Evolutionary conservation across 306 rosid genomes (phyloP), one percentile per base, ranked within the genome.

Genomic region (Quercus wislizeni): DNA sequence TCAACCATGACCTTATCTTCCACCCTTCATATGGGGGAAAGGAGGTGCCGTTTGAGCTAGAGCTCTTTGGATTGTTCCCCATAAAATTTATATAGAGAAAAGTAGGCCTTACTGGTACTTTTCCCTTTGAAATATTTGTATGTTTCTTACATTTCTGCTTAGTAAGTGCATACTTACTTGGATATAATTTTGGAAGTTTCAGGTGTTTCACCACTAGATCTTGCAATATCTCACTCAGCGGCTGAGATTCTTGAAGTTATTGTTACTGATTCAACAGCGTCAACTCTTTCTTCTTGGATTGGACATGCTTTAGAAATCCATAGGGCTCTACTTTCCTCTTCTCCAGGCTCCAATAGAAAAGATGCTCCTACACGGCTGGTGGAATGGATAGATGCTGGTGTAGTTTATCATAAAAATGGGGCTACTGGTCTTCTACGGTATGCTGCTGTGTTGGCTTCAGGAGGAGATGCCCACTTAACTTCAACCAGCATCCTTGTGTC

Each of bases 311-410:
- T 82, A 86, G 99, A 95, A 74, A 95, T 95, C 79, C 92, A 93
- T 69, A 91, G 90, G 81, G 93, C 97, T 73, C 87, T 95, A 79
- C 90, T 91, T 89, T 88, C 91, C 85, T 93, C 99, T 46, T 89
- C 99, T 76, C 89, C 98, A 8, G 99, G 99, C 74, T 91, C 99
- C 71, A 93, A 89, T 82, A 88, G 92, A 86, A 95, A 95, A 82
- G 99, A 95, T 90, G 97, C 98, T 82, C 99, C 99, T 55, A 82
- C 98, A 58, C 85, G 99, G 49, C 83, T 95, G 85, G 86, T 95
- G 91, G 99, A 95, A 86, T 93, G 97, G 99, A 93, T 93, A 77
- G 99, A 95, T 84, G 97, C 97, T 84, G 96, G 96, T 35, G 93
- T 95, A 51, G 89, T 95, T 65, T 95, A 90, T 84, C 90, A 95